Base-by-base conservation (phyloP, 768 basidiomycete genomes). In the Phlegmacium glaucopus region DNA sequence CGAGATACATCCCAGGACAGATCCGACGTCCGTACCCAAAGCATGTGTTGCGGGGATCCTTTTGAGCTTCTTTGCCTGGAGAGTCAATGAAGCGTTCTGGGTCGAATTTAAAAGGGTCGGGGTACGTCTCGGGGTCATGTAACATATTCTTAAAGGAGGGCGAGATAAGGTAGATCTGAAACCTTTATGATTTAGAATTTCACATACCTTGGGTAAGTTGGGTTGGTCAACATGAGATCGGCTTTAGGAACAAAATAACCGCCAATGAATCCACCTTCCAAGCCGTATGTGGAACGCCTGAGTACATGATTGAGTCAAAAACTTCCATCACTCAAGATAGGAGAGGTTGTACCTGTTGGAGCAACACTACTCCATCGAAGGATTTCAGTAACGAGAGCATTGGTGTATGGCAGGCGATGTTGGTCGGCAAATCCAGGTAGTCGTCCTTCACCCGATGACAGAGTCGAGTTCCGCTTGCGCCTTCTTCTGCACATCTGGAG, bases 231-330 rank as follows among this genome's bases (percentile, higher is more conserved):
- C 40, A 79, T 70, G 29, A 77, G 58, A 0, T 74, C 54, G 8
- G 68, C 72, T 52, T 78, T 77, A n/a, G 79, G 77, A 37, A 80
- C 70, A 16, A 69, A 62, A 49, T 75, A 76, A 6, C 74, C 76
- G 4, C 60, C 51, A 37, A 71, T 61, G 25, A 67, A 63, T 26
- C 72, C 71, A 48, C 78, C 78, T 52, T 77, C 71, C 27, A 62
- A 61, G 73, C 70, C 6, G 65, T 62, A 51, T 80, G 77, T 12
- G 76, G 75, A 0, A 75, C 69, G n/a, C 71, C 76, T 76, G 22
- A n/a, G n/a, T n/a, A n/a, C 9, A 17, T 29, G 17, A 43, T 32
- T 8, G n/a, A 28, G 41, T 15, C 17, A n/a, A 34, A n/a, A n/a
- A 2, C 15, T 39, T 34, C 9, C 3, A 9, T 25, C 30, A 17